Conservation (phyloP, 2,329 filamentous ascomycete species). For the Zopfia rhizophila region DNA sequence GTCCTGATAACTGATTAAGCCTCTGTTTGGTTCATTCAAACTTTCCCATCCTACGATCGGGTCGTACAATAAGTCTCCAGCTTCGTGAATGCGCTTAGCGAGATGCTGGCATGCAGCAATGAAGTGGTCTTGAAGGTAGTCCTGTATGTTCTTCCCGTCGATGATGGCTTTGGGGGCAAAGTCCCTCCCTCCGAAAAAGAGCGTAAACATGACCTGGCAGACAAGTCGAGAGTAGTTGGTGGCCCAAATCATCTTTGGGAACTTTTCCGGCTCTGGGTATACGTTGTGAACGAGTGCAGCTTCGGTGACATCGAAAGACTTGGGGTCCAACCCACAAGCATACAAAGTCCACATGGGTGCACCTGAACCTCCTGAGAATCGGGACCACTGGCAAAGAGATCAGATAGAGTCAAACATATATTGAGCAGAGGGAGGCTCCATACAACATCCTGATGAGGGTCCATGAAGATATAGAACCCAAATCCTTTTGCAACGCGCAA, state of each 20-base stretch:
- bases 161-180: conserved; percentile 98
- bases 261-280: conserved; percentile 83
- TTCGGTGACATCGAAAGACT: conserved; percentile 84
- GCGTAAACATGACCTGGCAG: conserved; percentile 88
- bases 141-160: conserved; percentile 93
- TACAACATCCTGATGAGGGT: conserved; percentile 97
- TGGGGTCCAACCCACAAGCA: conserved; percentile 89
- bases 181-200: conserved; percentile 90
- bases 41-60: conserved; percentile 96
- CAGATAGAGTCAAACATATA: conserved; percentile 23
- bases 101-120: conserved; percentile 82
- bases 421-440: conserved; percentile 48
- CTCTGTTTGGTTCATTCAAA: conserved; percentile 93
- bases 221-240: conserved; percentile 94
- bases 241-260: conserved; percentile 99
- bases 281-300: conserved; percentile 96
- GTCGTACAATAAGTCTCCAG: conserved; percentile 85
- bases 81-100: conserved; percentile 85
- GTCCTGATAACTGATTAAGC: conserved; percentile 84
- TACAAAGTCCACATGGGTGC: conserved; percentile 98
- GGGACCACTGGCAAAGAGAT: conserved; percentile 75
- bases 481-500: conserved; percentile 86
- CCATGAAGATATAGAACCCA: conserved; percentile 97
- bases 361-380: conserved; percentile 92
- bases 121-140: conserved; percentile 91